Evolutionary conservation across 352 stramenopile species (phyloP), one percentile per base, ranked within the genome.

Genomic region (Pythium pyrilobum): DNA sequence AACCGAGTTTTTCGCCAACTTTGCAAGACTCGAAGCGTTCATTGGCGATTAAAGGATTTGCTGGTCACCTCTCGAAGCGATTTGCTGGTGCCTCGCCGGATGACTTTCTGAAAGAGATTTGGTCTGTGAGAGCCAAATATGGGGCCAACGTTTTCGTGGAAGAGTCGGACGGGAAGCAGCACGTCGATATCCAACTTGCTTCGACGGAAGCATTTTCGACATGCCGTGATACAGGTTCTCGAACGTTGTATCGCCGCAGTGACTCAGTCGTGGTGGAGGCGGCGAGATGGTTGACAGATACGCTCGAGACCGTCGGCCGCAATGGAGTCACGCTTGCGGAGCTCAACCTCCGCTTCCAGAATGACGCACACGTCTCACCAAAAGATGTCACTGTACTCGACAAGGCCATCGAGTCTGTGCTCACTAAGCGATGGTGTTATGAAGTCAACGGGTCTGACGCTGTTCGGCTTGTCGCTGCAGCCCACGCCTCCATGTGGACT

Each of bases 91-190:
- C 73, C 3, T 52, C 62, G 5, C 74, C 77, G 1, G 79, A 92
- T 27, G 76, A 88, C 39, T 90, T 92, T 46, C 46, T 90, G 27
- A 77, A 78, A 16, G 77, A 88, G 15, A 87, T 82, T 45, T 92
- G 81, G 81, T 52, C 47, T 10, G 76, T 92, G 2, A 92, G 79
- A 37, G 77, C 68, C 2, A 58, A 77, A 31, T 76, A 81, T 61
- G 41, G 56, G 5, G 25, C 66, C 4, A 43, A 38, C 31, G 29
- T 28, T n/a, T n/a, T 29, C 20, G 29, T 10, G 2, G 16, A 40
- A 11, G 18, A 31, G 28, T 3, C 1, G 12, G 20, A 12, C n/a
- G 2, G 3, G 10, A 29, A 31, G 9, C 38, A 5, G 10, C 11
- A 2, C 18, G 8, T 11, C 11, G 38, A 20, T 3, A 25, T 25